Percentiles rank a stretch among this genome's conserved stretches.
Evolutionary conservation across 352 stramenopile species (phyloP).

Genomic region (Phytopythium ostracodes): DNA sequence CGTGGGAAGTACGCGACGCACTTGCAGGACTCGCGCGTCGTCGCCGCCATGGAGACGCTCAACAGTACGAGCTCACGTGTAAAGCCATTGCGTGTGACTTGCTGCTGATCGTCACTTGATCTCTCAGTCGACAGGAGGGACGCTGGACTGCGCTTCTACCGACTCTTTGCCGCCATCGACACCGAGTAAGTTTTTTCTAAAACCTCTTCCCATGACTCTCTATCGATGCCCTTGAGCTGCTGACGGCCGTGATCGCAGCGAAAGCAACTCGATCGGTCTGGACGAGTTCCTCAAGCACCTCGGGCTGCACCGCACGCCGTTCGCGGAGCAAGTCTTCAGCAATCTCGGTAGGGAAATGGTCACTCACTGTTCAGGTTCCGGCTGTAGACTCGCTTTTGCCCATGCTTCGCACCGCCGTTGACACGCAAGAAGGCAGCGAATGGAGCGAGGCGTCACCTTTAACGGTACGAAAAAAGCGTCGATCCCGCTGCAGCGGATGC

Average conservation of each 20-base stretch:
- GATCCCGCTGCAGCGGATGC: too few species aligned
- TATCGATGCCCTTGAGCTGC: too few species aligned
- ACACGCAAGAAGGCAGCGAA: conserved; percentile 32
- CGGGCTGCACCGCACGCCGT: conserved; percentile 25
- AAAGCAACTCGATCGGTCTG: conserved; percentile 54
- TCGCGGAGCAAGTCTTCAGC: conserved; percentile 57
- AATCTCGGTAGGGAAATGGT: conserved; percentile 22
- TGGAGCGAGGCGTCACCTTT: conserved; percentile 35
- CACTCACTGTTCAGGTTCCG: background rate
- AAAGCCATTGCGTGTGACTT: too few species aligned
- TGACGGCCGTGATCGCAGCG: conserved; percentile 17
- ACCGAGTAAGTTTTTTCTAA: too few species aligned
- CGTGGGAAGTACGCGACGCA: conserved; percentile 27
- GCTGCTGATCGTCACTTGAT: too few species aligned
- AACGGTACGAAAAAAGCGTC: conserved; percentile 17
- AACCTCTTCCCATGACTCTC: too few species aligned
- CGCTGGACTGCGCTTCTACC: conserved; percentile 36
- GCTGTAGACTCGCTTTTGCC: background rate
- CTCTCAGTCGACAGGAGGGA: conserved; percentile 32
- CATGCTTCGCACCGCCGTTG: background rate
- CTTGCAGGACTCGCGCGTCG: conserved; percentile 35
- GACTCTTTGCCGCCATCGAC: conserved; percentile 45
- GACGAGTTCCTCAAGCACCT: conserved; percentile 47
- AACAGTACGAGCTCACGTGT: conserved; percentile 11
- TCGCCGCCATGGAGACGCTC: conserved; percentile 32